Conservation (phyloP, 1,139 yeast genomes). For the Nadsonia commutata region DNA sequence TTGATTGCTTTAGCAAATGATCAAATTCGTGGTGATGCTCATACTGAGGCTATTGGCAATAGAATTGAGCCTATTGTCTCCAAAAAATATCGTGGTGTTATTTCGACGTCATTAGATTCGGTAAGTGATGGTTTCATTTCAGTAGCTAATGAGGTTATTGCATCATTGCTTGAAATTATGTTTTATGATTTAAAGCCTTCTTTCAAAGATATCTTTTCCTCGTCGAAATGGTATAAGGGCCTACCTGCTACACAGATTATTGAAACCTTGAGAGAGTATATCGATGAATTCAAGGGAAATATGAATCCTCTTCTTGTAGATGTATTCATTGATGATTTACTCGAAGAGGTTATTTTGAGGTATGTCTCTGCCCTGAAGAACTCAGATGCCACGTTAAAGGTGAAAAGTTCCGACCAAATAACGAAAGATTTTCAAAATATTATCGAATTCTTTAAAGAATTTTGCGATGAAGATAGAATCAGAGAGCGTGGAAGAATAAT, state of each 20-base stretch:
- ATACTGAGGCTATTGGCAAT: slow-evolving; percentile 59
- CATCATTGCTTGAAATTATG: slow-evolving; percentile 50
- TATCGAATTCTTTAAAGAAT: slow-evolving; percentile 42
- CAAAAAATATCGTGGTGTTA: slow-evolving; percentile 41
- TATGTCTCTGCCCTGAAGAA: slow-evolving; percentile 35
- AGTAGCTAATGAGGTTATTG: slow-evolving; percentile 54
- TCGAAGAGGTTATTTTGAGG: slow-evolving; percentile 34
- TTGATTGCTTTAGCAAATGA: slow-evolving; percentile 75
- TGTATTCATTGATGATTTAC: slow-evolving; percentile 36
- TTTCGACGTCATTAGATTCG: slow-evolving; percentile 42
- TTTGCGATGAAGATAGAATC: slow-evolving; percentile 20
- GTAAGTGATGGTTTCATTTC: slow-evolving; percentile 66
- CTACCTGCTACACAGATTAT: slow-evolving; percentile 43
- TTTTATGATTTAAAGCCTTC: slow-evolving; percentile 51
- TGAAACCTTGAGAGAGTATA: slow-evolving; percentile 63
- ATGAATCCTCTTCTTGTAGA: slow-evolving; percentile 37
- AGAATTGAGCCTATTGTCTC: slow-evolving; percentile 54
- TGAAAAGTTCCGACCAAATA: slow-evolving; percentile 41
- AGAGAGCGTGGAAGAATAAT: slow-evolving; percentile 44
- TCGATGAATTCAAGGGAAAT: slow-evolving; percentile 41
- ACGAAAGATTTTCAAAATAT: slow-evolving; percentile 53
- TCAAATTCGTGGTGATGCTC: slow-evolving; percentile 73
- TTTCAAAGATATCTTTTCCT: slow-evolving; percentile 29
- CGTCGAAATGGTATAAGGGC: slow-evolving; percentile 25
- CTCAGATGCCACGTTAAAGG: slow-evolving; percentile 26